These are phyloP conservation scores for Suillus americanus DNA, from an alignment of 768 basidiomycete species.

Conservation along the genomic window DNA sequence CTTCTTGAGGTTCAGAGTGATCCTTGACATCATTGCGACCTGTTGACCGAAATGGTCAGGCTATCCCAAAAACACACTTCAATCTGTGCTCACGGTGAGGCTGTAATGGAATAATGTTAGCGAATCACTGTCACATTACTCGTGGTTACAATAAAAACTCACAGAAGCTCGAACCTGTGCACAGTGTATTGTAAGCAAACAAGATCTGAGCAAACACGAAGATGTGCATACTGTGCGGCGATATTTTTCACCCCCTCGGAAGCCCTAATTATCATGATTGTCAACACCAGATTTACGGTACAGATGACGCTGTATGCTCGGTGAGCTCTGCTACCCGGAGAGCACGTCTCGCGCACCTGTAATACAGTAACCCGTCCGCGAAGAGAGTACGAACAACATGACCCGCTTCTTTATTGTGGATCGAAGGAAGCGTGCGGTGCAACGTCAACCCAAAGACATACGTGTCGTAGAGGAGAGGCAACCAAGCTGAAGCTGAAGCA, in stretches of 20 bases:
- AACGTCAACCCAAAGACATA: slow-evolving; percentile 34
- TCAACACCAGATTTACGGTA: slow-evolving; percentile 35
- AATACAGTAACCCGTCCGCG: slow-evolving; percentile 36
- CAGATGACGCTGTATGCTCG: slow-evolving; percentile 35
- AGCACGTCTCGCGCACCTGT: slow-evolving; percentile 22
- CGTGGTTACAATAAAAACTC: slow-evolving; percentile 15
- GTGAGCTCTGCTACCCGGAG: background rate
- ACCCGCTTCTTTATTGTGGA: slow-evolving; percentile 17
- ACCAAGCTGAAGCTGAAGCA: slow-evolving; percentile 39
- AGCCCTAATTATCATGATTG: slow-evolving; percentile 38
- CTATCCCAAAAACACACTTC: background rate
- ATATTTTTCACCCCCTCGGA: slow-evolving; percentile 33
- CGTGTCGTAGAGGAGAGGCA: slow-evolving; percentile 42
- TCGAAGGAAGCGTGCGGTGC: slow-evolving; percentile 26
- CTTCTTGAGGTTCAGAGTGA: slow-evolving; percentile 60
- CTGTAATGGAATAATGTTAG: slow-evolving; percentile 30
- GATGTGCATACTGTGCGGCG: slow-evolving; percentile 27
- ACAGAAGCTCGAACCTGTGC: slow-evolving; percentile 40
- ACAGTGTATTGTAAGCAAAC: background rate
- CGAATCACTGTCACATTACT: slow-evolving; percentile 38
- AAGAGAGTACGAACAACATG: slow-evolving; percentile 27
- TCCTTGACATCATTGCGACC: slow-evolving; percentile 70
- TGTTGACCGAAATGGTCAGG: slow-evolving; percentile 16
- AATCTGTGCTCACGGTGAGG: slow-evolving; percentile 13
- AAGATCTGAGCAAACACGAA: background rate